phyloP scores from a whole-genome alignment of 805 yeast species.

The Metschnikowia drakensbergensis region DNA sequence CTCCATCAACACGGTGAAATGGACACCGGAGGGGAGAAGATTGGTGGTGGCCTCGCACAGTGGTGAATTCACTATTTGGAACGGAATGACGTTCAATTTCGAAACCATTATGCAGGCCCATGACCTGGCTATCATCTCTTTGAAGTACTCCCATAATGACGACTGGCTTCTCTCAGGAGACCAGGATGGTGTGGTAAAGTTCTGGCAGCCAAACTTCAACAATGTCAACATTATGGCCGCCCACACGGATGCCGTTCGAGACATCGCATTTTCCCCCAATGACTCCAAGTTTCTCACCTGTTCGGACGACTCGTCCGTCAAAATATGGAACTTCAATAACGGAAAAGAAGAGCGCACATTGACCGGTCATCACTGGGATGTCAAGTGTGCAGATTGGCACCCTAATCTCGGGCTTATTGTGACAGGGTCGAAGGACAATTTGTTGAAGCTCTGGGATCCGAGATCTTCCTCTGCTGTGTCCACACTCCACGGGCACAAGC shows the following conservation, averaged over 20 bases:
- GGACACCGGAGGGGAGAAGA: slow-evolving; percentile 97
- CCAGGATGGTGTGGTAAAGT: slow-evolving; percentile 85
- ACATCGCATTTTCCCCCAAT: slow-evolving; percentile 82
- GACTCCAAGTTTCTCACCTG: slow-evolving; percentile 92
- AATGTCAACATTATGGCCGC: slow-evolving; percentile 78
- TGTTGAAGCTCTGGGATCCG: slow-evolving; percentile 95
- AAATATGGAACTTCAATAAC: slow-evolving; percentile 92
- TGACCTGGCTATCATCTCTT: slow-evolving; percentile 78
- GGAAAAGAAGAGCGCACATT: slow-evolving; percentile 77
- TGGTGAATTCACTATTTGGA: slow-evolving; percentile 97
- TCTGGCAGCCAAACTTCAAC: slow-evolving; percentile 97
- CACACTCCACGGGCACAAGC: slow-evolving; percentile 88
- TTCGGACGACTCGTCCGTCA: slow-evolving; percentile 86
- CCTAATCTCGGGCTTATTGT: slow-evolving; percentile 80
- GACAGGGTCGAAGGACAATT: slow-evolving; percentile 92
- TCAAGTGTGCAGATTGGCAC: slow-evolving; percentile 97
- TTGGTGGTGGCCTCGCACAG: slow-evolving; percentile 83
- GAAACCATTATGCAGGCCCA: slow-evolving; percentile 99
- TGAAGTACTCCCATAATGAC: slow-evolving; percentile 81
- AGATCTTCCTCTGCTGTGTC: slow-evolving; percentile 68
- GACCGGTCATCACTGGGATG: slow-evolving; percentile 98
- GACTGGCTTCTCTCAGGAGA: slow-evolving; percentile 96
- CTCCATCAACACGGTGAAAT: slow-evolving; percentile 81
- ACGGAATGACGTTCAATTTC: slow-evolving; percentile 89
- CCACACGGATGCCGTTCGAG: slow-evolving; percentile 80